These are phyloP conservation scores for Waitea zeae DNA, from an alignment of 1,284 basidiomycete genomes.

Conservation along the genomic window DNA sequence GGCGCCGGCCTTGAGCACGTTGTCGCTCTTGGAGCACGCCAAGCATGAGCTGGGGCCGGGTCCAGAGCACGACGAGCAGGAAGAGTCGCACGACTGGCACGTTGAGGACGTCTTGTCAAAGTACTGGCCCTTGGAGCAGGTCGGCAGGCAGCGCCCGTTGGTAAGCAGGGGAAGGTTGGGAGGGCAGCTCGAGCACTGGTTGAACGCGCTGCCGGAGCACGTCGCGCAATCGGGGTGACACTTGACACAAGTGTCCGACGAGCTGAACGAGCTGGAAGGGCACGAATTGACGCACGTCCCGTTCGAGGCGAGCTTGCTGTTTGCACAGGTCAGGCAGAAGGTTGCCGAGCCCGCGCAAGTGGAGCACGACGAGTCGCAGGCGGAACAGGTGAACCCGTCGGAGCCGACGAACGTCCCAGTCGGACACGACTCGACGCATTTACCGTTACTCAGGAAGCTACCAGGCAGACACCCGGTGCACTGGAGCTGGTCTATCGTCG, in stretches of 20 bases:
- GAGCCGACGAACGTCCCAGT: constrained; percentile 53
- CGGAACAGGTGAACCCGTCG: constrained; percentile 55
- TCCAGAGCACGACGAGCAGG: constrained; percentile 58
- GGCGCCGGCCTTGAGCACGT: constrained; percentile 42
- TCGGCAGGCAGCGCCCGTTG: constrained; percentile 55
- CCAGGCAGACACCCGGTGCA: constrained; percentile 68
- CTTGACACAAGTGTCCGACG: constrained; percentile 41
- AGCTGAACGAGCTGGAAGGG: constrained; percentile 49
- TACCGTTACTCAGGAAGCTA: constrained; percentile 46
- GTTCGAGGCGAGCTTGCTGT: constrained; percentile 40
- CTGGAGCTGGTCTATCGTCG: constrained; percentile 44
- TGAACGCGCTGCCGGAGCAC: constrained; percentile 55
- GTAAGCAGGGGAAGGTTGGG: constrained; percentile 50
- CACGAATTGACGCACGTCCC: constrained; percentile 62
- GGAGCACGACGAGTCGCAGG: constrained; percentile 57
- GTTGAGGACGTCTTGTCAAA: constrained; percentile 44
- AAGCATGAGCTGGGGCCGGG: constrained; percentile 47
- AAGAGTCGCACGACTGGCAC: constrained; percentile 55
- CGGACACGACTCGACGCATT: constrained; percentile 54
- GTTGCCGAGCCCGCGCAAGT: constrained; percentile 47
- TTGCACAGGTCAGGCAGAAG: constrained; percentile 57
- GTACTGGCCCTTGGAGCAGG: constrained; percentile 53
- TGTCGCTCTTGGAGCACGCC: constrained; percentile 45
- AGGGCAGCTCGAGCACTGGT: constrained; percentile 58
- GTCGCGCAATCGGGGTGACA: constrained; percentile 73